phyloP scores from a whole-genome alignment of 2,329 filamentous ascomycete genomes.

The Aspergillus terreus region DNA sequence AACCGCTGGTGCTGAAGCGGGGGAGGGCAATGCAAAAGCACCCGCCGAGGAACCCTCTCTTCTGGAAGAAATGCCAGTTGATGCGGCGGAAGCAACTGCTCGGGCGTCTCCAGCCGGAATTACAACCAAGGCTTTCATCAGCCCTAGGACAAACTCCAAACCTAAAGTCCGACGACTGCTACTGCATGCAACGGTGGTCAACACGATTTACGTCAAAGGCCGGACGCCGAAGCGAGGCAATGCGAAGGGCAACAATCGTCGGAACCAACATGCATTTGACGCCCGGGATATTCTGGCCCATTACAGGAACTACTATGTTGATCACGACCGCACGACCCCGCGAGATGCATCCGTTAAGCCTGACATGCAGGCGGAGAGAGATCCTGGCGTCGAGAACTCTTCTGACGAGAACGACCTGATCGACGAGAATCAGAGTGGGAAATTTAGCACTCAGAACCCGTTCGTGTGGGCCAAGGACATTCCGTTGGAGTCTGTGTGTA shows the following conservation, averaged over 20 bases:
- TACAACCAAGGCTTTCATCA: slow-evolving; percentile 4
- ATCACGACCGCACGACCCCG: slow-evolving; percentile 20
- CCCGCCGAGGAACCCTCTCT: slow-evolving; percentile 3
- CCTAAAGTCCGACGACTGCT: slow-evolving; percentile 56
- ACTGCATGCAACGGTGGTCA: slow-evolving; percentile 80
- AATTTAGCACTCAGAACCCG: slow-evolving; percentile 12
- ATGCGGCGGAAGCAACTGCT: slow-evolving; percentile 4
- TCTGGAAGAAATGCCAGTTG: slow-evolving; percentile 11
- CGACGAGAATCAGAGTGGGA: neutral
- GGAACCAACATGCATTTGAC: slow-evolving; percentile 47
- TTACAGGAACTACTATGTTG: slow-evolving; percentile 34
- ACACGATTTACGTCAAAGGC: slow-evolving; percentile 67
- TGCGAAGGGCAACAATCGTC: slow-evolving; percentile 7
- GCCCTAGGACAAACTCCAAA: slow-evolving; percentile 13
- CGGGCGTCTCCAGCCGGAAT: neutral
- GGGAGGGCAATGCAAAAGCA: neutral
- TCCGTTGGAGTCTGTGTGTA: slow-evolving; percentile 65
- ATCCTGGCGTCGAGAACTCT: neutral
- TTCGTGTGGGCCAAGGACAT: slow-evolving; percentile 69
- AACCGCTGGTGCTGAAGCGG: neutral
- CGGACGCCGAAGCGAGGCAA: slow-evolving; percentile 12
- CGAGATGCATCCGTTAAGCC: slow-evolving; percentile 7
- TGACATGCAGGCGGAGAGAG: neutral
- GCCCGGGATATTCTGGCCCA: slow-evolving; percentile 28
- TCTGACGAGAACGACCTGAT: neutral